A percentile compares a stretch with the other conserved stretches of the same genome.
These are phyloP conservation scores for Tylopilus subfusipes DNA, from an alignment of 768 basidiomycete species.

Conservation along the genomic window DNA sequence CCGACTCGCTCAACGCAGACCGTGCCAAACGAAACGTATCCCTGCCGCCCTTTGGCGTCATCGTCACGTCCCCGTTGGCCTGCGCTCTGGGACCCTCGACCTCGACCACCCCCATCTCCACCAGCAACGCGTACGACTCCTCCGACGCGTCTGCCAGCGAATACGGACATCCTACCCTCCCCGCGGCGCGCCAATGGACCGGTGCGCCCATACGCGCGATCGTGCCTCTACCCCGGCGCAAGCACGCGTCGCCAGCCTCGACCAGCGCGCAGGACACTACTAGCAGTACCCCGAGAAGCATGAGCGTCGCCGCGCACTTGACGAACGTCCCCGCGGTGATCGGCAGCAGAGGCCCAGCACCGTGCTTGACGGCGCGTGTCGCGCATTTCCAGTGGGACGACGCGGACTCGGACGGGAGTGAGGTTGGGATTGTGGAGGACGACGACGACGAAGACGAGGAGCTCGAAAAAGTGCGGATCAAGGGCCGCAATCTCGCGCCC, in stretches of 20 bases:
- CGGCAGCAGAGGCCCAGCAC: too few relatives aligned
- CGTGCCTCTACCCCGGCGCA: constrained; percentile 19
- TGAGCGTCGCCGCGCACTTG: background rate
- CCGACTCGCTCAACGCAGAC: background rate
- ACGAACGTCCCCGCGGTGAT: too few relatives aligned
- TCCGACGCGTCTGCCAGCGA: background rate
- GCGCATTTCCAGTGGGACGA: background rate
- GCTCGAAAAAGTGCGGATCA: background rate
- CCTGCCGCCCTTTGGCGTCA: background rate
- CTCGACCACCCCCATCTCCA: background rate
- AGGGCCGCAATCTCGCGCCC: background rate
- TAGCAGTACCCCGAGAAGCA: background rate
- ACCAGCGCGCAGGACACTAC: background rate
- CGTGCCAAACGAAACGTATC: background rate
- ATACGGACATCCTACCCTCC: background rate
- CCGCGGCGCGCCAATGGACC: constrained; percentile 9
- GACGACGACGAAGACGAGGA: background rate
- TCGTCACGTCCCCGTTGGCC: background rate
- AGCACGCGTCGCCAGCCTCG: background rate
- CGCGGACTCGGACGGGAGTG: background rate
- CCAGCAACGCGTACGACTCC: background rate
- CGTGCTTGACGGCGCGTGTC: too few relatives aligned
- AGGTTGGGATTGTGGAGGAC: background rate
- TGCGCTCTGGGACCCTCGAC: background rate
- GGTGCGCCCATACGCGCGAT: constrained; percentile 25